Evolutionary conservation across 495 filamentous ascomycete genomes (phyloP).

Genomic region (Extremus antarcticus): DNA sequence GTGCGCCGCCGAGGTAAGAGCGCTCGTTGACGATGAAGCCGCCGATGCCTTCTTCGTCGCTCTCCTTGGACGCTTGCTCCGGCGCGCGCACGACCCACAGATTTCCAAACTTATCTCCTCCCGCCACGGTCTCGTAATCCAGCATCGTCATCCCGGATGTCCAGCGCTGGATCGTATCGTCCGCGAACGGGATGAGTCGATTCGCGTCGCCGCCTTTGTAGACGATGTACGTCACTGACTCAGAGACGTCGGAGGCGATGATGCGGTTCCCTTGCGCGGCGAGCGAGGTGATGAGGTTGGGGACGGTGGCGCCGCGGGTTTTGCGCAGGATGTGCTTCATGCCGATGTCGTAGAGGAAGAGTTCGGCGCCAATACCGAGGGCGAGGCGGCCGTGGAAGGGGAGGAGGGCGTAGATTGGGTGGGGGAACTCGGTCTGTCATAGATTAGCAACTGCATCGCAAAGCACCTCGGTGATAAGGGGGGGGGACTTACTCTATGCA

Average conservation of each 20-base stretch:
- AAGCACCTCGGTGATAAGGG: background rate
- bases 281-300: slow-evolving; percentile 73
- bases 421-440: slow-evolving; percentile 60
- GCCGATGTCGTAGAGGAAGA: slow-evolving; percentile 84
- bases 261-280: slow-evolving; percentile 89
- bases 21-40: slow-evolving; percentile 81
- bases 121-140: slow-evolving; percentile 91
- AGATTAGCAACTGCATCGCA: background rate
- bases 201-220: slow-evolving; percentile 75
- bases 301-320: slow-evolving; percentile 64
- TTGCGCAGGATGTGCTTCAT: slow-evolving; percentile 86
- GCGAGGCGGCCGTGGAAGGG: slow-evolving; percentile 85
- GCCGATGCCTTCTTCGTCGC: slow-evolving; percentile 85
- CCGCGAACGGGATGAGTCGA: slow-evolving; percentile 78
- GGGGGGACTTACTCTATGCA: slow-evolving; percentile 52
- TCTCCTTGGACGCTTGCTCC: slow-evolving; percentile 71
- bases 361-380: slow-evolving; percentile 68
- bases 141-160: slow-evolving; percentile 83
- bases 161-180: slow-evolving; percentile 81
- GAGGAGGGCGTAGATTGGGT: slow-evolving; percentile 78
- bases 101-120: slow-evolving; percentile 96
- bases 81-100: slow-evolving; percentile 86
- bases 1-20: slow-evolving; percentile 77
- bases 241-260: slow-evolving; percentile 80
- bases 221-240: slow-evolving; percentile 81